A percentile compares a stretch with the other conserved stretches of the same genome.
Evolutionary conservation across 257 asterid species (phyloP).

Genomic region (Coffea eugenioides): DNA sequence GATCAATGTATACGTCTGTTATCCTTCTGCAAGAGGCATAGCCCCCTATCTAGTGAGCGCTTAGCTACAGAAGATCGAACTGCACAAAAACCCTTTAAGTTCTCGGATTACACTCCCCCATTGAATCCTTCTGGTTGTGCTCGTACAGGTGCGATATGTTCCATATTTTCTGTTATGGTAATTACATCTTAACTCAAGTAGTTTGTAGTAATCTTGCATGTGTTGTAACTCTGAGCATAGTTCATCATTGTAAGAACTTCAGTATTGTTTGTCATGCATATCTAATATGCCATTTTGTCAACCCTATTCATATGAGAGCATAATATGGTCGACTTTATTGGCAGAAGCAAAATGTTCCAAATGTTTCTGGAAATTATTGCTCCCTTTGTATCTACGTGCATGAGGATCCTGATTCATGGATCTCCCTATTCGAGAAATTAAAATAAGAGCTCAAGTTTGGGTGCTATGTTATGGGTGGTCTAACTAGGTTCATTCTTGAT

Average conservation of each 20-base stretch:
- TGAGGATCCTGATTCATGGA: no score
- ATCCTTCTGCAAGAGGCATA: conserved; percentile 89
- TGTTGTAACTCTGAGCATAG: background rate
- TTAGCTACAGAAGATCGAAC: conserved; percentile 46
- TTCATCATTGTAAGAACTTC: background rate
- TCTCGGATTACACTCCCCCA: conserved; percentile 61
- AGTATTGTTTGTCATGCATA: background rate
- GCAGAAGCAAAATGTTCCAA: no score
- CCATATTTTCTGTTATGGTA: conserved; percentile 12
- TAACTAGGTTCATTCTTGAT: background rate
- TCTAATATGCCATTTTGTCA: background rate
- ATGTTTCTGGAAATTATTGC: no score
- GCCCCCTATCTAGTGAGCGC: conserved; percentile 68
- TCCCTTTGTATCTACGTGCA: no score
- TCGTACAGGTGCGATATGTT: conserved; percentile 65
- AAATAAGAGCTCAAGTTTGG: background rate
- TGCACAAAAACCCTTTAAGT: conserved; percentile 42
- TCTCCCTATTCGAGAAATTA: no score
- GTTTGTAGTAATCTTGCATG: background rate
- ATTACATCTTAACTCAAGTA: background rate
- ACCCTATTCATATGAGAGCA: background rate
- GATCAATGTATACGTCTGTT: conserved; percentile 80
- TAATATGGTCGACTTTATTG: no score
- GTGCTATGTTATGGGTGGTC: background rate
- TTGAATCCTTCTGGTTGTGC: conserved; percentile 87